A percentile compares a stretch with the other conserved stretches of the same genome.
These are phyloP conservation scores for Pichia thaimueangensis DNA, from an alignment of 805 yeast genomes.

Conservation along the genomic window DNA sequence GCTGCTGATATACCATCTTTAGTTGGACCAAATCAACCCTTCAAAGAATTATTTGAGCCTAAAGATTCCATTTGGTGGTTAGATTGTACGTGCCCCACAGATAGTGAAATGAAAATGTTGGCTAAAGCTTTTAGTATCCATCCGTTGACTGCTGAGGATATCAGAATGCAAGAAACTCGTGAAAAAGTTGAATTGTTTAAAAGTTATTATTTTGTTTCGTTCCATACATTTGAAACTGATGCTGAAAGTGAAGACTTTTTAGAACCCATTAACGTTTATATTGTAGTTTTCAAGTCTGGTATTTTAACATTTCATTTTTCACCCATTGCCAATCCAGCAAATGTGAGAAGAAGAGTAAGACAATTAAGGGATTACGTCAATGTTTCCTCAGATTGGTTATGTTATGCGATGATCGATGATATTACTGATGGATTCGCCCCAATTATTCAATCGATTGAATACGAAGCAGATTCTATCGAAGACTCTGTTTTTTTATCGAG, in stretches of 20 bases:
- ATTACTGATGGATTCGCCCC: conserved; percentile 83
- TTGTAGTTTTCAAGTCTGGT: conserved; percentile 65
- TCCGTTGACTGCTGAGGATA: conserved; percentile 97
- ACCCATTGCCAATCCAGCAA: conserved; percentile 63
- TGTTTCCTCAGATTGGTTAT: conserved; percentile 76
- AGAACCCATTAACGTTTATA: conserved; percentile 72
- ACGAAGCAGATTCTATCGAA: conserved; percentile 78
- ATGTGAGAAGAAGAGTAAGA: conserved; percentile 76
- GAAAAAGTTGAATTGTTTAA: conserved; percentile 93
- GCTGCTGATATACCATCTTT: conserved; percentile 81
- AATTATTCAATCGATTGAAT: conserved; percentile 67
- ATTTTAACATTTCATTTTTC: conserved; percentile 64
- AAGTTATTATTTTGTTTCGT: conserved; percentile 88
- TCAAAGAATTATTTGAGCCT: conserved; percentile 61
- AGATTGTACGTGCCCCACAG: conserved; percentile 91
- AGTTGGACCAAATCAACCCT: conserved; percentile 55
- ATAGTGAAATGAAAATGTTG: conserved; percentile 84
- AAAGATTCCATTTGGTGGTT: conserved; percentile 92
- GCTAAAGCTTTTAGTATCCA: conserved; percentile 95
- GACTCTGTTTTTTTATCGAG: conserved; percentile 79
- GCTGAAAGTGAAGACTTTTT: conserved; percentile 73
- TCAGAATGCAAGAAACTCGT: conserved; percentile 91
- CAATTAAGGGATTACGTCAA: conserved; percentile 72
- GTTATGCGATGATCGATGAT: conserved; percentile 78
- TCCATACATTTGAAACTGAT: conserved; percentile 92